phyloP scores from a whole-genome alignment of 768 basidiomycete genomes.

The Xerocomellus intermedius region DNA sequence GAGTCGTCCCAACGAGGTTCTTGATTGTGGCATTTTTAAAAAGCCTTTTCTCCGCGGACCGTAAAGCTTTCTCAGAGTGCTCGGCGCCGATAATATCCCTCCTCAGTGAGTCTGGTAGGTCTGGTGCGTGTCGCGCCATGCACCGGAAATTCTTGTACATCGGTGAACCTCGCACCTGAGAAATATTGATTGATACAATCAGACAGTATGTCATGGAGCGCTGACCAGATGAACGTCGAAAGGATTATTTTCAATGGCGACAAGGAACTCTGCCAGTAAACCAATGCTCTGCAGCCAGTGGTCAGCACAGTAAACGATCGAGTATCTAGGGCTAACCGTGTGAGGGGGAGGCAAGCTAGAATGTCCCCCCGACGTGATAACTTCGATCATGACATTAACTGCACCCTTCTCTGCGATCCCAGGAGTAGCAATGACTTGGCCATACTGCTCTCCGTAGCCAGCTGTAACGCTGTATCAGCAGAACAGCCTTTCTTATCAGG shows the following conservation, averaged over 20 bases:
- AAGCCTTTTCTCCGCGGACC: slow-evolving; percentile 47
- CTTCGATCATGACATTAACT: slow-evolving; percentile 59
- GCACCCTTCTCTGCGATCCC: slow-evolving; percentile 76
- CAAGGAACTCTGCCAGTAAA: slow-evolving; percentile 69
- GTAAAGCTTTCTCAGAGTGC: slow-evolving; percentile 50
- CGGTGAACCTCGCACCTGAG: slow-evolving; percentile 54
- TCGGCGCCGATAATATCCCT: slow-evolving; percentile 46
- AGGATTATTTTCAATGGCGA: slow-evolving; percentile 67
- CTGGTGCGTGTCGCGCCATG: slow-evolving; percentile 57
- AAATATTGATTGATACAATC: not conserved
- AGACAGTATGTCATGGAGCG: not conserved
- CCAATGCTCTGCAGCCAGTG: slow-evolving; percentile 66
- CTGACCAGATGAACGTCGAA: slow-evolving; percentile 49
- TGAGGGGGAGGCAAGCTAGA: slow-evolving; percentile 82
- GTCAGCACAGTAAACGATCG: slow-evolving; percentile 5
- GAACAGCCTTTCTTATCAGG: not conserved
- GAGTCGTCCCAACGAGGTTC: slow-evolving; percentile 64
- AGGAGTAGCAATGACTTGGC: slow-evolving; percentile 56
- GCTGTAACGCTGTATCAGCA: slow-evolving; percentile 31
- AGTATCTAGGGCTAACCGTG: slow-evolving; percentile 48
- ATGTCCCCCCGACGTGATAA: slow-evolving; percentile 76
- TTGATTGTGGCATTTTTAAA: slow-evolving; percentile 39
- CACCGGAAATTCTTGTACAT: slow-evolving; percentile 65
- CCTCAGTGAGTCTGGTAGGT: slow-evolving; percentile 48
- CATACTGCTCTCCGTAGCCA: slow-evolving; percentile 49